Evolutionary conservation across 805 yeast genomes (phyloP).

Genomic region (Candida broadrunensis): DNA sequence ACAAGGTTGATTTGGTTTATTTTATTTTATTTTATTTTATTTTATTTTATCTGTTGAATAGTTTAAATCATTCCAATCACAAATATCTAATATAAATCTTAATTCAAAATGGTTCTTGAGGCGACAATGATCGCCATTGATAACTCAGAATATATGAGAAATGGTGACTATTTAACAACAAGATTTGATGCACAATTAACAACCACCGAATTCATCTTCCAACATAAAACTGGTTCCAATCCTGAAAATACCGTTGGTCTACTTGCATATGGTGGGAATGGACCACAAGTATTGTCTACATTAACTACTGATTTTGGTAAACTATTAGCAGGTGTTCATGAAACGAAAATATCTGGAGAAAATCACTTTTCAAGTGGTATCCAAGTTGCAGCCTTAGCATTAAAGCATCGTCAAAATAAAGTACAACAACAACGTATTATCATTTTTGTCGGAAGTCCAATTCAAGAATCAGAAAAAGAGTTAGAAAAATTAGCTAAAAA

Average conservation of each 20-base stretch:
- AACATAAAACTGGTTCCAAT: constrained; percentile 79
- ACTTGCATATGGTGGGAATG: constrained; percentile 79
- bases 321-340: constrained; percentile 79
- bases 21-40: no score
- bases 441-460: constrained; percentile 86
- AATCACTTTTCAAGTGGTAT: constrained; percentile 75
- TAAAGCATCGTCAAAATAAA: constrained; percentile 94
- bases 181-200: constrained; percentile 92
- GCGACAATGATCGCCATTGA: constrained; percentile 95
- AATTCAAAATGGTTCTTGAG: constrained; percentile 75
- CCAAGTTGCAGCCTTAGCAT: constrained; percentile 87
- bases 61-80: background rate
- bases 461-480: constrained; percentile 64
- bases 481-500: constrained; percentile 83
- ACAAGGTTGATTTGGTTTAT: no score
- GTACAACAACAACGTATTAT: constrained; percentile 88
- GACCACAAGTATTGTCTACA: constrained; percentile 85
- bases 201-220: constrained; percentile 82
- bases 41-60: no score
- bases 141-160: constrained; percentile 93
- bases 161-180: constrained; percentile 88
- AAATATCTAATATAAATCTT: no score
- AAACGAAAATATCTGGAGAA: constrained; percentile 65
- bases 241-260: constrained; percentile 95
- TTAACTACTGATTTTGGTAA: constrained; percentile 85